phyloP scores from a whole-genome alignment of 2,329 filamentous ascomycete genomes.

The Colletotrichum nymphaeae region DNA sequence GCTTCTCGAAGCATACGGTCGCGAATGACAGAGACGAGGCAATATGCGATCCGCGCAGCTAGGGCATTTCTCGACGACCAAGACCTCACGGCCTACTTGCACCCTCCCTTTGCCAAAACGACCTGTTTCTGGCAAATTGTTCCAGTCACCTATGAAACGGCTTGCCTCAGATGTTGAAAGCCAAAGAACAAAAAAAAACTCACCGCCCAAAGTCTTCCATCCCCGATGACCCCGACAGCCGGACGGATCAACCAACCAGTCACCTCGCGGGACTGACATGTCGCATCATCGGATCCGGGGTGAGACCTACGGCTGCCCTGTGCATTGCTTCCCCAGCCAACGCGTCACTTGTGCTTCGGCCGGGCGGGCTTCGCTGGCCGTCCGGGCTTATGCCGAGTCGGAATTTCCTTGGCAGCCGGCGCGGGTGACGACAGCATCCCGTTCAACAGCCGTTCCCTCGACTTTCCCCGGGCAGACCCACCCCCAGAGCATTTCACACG shows the following conservation, averaged over 20 bases:
- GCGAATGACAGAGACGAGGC: background rate
- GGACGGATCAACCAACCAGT: constrained; percentile 30
- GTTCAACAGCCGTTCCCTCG: background rate
- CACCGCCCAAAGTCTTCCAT: constrained; percentile 9
- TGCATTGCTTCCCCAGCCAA: background rate
- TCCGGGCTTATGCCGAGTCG: constrained; percentile 16
- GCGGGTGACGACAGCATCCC: background rate
- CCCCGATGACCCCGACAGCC: constrained; percentile 13
- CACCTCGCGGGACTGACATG: constrained; percentile 21
- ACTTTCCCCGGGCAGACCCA: background rate
- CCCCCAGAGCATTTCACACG: background rate
- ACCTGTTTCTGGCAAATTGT: background rate
- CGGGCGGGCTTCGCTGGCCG: constrained; percentile 4
- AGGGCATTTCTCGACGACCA: background rate
- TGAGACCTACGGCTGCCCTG: constrained; percentile 29
- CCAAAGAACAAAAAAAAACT: constrained; percentile 2
- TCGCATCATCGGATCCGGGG: constrained; percentile 27
- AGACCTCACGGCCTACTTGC: background rate
- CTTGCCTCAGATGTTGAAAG: constrained; percentile 8
- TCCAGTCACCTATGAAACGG: constrained; percentile 15
- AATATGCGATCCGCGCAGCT: background rate
- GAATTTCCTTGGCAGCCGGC: background rate
- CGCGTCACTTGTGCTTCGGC: background rate
- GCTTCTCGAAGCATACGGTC: background rate
- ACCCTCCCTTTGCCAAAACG: background rate